These are phyloP conservation scores for Cryptococcus amylolentus DNA, from an alignment of 1,284 basidiomycete genomes.

Conservation along the genomic window DNA sequence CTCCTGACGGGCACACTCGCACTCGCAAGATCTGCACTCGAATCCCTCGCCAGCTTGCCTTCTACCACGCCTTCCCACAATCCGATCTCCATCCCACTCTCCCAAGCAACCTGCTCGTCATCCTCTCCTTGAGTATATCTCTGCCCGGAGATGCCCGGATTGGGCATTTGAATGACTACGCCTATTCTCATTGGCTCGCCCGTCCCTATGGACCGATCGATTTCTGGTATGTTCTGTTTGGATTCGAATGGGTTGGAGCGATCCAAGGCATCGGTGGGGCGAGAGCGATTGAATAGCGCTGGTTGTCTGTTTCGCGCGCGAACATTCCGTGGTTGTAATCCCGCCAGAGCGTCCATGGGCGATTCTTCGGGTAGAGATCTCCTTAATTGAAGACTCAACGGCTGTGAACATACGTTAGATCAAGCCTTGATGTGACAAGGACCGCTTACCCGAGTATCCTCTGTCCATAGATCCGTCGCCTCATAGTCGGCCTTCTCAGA, in stretches of 20 bases:
- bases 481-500: conserved; percentile 6
- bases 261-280: not conserved
- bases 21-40: not conserved
- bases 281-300: not conserved
- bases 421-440: too few species aligned
- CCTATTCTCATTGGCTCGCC: conserved; percentile 34
- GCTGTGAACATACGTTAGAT: not conserved
- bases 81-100: conserved; percentile 42
- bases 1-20: not conserved
- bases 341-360: too few species aligned
- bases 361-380: too few species aligned
- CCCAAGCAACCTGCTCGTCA: conserved; percentile 37
- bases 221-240: not conserved
- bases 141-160: not conserved
- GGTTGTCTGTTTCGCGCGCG: not conserved
- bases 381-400: not conserved
- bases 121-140: conserved; percentile 5
- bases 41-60: not conserved
- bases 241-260: not conserved
- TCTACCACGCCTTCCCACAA: conserved; percentile 35
- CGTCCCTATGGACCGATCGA: conserved; percentile 9
- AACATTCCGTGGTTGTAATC: too few species aligned
- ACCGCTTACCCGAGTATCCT: too few species aligned
- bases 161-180: conserved; percentile 40
- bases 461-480: not conserved